phyloP scores from a whole-genome alignment of 257 asterid species.

The Dorcoceras hygrometricum region DNA sequence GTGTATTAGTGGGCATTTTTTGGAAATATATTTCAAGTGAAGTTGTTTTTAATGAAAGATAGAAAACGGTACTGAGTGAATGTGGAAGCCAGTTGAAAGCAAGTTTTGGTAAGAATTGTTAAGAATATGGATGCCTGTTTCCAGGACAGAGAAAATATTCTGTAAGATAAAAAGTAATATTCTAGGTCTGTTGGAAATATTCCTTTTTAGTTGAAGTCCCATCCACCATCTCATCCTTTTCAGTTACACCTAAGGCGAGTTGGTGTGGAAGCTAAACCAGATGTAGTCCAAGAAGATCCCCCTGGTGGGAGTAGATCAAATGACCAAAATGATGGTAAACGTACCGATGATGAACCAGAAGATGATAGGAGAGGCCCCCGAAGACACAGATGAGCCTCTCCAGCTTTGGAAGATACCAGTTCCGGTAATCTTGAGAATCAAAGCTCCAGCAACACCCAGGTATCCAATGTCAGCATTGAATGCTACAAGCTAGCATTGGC shows the following conservation, averaged over 20 bases:
- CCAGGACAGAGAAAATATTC: neutral
- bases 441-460: slow-evolving; percentile 29
- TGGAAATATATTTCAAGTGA: too few relatives aligned
- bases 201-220: neutral
- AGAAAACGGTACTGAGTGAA: neutral
- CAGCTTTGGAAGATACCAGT: slow-evolving; percentile 46
- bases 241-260: slow-evolving; percentile 90
- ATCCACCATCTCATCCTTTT: neutral
- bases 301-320: slow-evolving; percentile 61
- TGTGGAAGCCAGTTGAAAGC: neutral
- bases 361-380: slow-evolving; percentile 41
- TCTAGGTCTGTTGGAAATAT: neutral
- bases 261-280: slow-evolving; percentile 80
- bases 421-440: slow-evolving; percentile 45
- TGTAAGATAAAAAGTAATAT: neutral
- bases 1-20: neutral
- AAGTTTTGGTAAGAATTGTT: neutral
- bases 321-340: slow-evolving; percentile 45
- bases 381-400: slow-evolving; percentile 36
- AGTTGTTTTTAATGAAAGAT: too few relatives aligned
- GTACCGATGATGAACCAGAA: slow-evolving; percentile 39
- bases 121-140: neutral
- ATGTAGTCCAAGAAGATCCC: slow-evolving; percentile 45
- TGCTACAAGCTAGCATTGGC: slow-evolving; percentile 22
- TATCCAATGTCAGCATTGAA: slow-evolving; percentile 22